Conservation (phyloP, 2,329 filamentous ascomycete species). For the Aspergillus japonicus region DNA sequence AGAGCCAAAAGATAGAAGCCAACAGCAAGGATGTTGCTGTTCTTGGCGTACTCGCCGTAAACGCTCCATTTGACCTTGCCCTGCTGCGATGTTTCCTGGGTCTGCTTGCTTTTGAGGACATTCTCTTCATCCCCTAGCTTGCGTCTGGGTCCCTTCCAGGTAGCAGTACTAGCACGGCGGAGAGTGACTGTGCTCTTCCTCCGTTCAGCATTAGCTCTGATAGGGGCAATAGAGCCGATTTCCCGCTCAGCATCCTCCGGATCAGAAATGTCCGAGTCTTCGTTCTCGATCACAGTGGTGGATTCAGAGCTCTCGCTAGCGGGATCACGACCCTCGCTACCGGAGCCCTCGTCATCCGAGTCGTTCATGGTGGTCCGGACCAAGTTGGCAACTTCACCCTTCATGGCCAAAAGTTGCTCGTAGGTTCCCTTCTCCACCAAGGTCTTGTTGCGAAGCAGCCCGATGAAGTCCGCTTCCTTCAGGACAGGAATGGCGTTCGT, state of each 20-base stretch:
- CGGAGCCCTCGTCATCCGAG: slow-evolving; percentile 42
- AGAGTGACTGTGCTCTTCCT: slow-evolving; percentile 72
- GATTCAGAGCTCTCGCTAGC: slow-evolving; percentile 66
- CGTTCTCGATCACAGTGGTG: slow-evolving; percentile 51
- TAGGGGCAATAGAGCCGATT: slow-evolving; percentile 72
- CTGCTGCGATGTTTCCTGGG: slow-evolving; percentile 85
- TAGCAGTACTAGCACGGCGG: slow-evolving; percentile 86
- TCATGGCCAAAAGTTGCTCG: slow-evolving; percentile 87
- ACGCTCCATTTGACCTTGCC: slow-evolving; percentile 98
- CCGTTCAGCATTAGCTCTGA: slow-evolving; percentile 65
- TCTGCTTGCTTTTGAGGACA: slow-evolving; percentile 72
- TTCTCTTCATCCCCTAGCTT: slow-evolving; percentile 80
- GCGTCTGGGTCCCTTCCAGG: slow-evolving; percentile 80
- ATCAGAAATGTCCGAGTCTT: slow-evolving; percentile 53
- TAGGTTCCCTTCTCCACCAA: slow-evolving; percentile 89
- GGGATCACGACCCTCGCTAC: slow-evolving; percentile 58
- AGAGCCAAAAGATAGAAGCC: slow-evolving; percentile 74
- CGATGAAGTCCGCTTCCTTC: slow-evolving; percentile 84
- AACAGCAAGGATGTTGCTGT: slow-evolving; percentile 85
- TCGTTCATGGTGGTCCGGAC: slow-evolving; percentile 67
- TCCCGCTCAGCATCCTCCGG: slow-evolving; percentile 66
- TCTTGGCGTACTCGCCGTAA: slow-evolving; percentile 90
- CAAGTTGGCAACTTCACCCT: slow-evolving; percentile 81
- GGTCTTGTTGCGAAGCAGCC: slow-evolving; percentile 75
- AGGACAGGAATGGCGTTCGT: slow-evolving; percentile 94